Base-by-base conservation (phyloP, 2,329 filamentous ascomycete species). In the Trichophaea hybrida region DNA sequence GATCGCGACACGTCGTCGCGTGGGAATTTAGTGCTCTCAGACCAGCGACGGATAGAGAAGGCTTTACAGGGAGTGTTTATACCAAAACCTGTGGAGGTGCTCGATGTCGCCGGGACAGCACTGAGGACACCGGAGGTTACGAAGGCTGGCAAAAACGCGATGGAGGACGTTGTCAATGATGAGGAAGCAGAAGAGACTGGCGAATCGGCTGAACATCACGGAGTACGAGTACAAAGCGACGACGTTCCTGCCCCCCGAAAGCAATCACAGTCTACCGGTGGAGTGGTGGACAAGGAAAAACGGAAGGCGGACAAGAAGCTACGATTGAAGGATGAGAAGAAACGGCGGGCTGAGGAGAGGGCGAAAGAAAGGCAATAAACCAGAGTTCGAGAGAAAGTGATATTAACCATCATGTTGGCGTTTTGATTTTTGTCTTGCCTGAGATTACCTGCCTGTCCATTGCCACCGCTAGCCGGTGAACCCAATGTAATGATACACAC, bases 261-360 rank as follows among this genome's bases (percentile, higher is more conserved):
- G 5, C 13, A 13, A 44, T 15, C 40, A 44, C 12, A 44, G 15
- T 17, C n/a, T 50, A 50, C 10, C 17, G 50, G 44, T 37, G 50
- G 38, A n/a, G 10, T 8, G 55, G 34, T 57, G 10, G 63, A 65
- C 33, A 51, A 55, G 24, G 61, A 63, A 31, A 57, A 61, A 5
- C 32, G 55, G 46, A 63, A 61, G 38, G 61, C 62, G 6, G 62
- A 65, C 8, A 61, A 65, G 55, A 65, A 61, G 55, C 31, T 5
- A 33, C 10, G 55, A 10, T 49, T 49, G 44, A 50, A 48, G 44
- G 55, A 57, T 40, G 55, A 57, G 17, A 57, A 50, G 44, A 57
- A 50, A 31, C 17, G 34, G n/a, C 32, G 55, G 24, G 55, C 35
- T 17, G 61, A 38, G 59, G 61, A 33, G 49, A 51, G 37, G 24